Evolutionary conservation across 202 grass and related monocot species (phyloP).

Genomic region (Panicum hallii): DNA sequence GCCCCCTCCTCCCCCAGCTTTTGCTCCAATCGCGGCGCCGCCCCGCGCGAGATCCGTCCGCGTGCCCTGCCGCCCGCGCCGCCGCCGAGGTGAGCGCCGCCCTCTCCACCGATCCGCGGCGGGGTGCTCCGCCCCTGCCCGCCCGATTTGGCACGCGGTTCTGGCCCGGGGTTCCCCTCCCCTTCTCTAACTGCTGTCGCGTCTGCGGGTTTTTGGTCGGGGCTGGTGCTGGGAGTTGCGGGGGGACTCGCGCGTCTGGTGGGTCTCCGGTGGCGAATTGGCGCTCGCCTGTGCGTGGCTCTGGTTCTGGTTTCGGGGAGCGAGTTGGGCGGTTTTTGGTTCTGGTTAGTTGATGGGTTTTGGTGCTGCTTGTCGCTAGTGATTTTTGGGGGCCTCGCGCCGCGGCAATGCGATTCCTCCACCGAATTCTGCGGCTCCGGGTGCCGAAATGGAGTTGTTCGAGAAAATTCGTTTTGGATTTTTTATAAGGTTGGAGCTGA

Average conservation of each 20-base stretch:
- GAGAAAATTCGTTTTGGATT: background rate
- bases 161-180: background rate
- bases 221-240: background rate
- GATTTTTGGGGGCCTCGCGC: conserved; percentile 28
- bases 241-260: background rate
- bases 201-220: background rate
- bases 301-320: background rate
- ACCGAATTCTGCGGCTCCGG: conserved; percentile 25
- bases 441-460: background rate
- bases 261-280: conserved; percentile 19
- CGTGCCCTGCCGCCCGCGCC: conserved; percentile 34
- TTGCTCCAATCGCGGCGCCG: conserved; percentile 39
- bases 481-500: background rate
- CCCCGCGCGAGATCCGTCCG: conserved; percentile 57
- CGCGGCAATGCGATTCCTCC: conserved; percentile 40
- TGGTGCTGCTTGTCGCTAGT: conserved; percentile 2
- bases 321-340: background rate
- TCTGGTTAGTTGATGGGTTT: background rate
- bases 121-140: background rate
- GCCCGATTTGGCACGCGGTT: conserved; percentile 8
- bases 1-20: background rate
- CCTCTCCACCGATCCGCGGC: conserved; percentile 28
- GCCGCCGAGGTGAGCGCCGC: conserved; percentile 48
- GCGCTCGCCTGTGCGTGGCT: background rate
- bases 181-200: background rate